phyloP scores from a whole-genome alignment of 2,329 filamentous ascomycete genomes.

The Chaetomiaceae sp. region DNA sequence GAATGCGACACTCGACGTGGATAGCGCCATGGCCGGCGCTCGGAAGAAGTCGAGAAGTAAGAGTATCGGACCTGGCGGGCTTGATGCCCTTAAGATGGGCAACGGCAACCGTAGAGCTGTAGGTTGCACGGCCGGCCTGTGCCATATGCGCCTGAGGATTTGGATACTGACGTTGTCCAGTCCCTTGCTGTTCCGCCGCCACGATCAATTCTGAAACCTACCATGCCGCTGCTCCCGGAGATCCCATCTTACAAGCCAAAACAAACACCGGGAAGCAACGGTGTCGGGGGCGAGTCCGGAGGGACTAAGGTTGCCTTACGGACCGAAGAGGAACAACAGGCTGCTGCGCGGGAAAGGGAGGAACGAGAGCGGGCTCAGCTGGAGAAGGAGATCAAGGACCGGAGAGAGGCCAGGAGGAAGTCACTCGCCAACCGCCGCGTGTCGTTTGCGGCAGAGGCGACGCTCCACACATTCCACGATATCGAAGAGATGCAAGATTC shows the following conservation, averaged over 20 bases:
- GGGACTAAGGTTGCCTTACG: constrained; percentile 58
- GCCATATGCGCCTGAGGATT: background rate
- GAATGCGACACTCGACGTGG: constrained; percentile 67
- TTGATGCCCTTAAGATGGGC: constrained; percentile 73
- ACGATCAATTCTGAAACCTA: constrained; percentile 76
- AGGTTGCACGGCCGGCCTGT: constrained; percentile 30
- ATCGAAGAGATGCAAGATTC: constrained; percentile 86
- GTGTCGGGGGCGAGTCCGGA: constrained; percentile 26
- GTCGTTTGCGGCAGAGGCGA: constrained; percentile 95
- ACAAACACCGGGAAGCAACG: constrained; percentile 31
- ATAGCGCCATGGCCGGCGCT: constrained; percentile 43
- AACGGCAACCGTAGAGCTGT: constrained; percentile 78
- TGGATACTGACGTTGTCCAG: constrained; percentile 33
- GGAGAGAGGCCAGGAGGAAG: constrained; percentile 84
- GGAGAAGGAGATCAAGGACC: constrained; percentile 61
- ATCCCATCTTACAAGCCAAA: constrained; percentile 64
- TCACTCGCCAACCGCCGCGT: constrained; percentile 90
- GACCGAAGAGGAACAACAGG: constrained; percentile 67
- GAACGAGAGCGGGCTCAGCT: constrained; percentile 58
- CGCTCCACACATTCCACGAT: constrained; percentile 93
- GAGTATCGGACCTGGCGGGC: constrained; percentile 87
- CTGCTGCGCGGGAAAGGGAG: constrained; percentile 64
- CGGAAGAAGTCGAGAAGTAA: constrained; percentile 81
- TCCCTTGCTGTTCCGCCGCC: constrained; percentile 54
- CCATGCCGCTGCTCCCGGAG: constrained; percentile 61